Evolutionary conservation across 768 basidiomycete genomes (phyloP), one percentile per base, ranked within the genome.

Genomic region (Termitomyces sp.): DNA sequence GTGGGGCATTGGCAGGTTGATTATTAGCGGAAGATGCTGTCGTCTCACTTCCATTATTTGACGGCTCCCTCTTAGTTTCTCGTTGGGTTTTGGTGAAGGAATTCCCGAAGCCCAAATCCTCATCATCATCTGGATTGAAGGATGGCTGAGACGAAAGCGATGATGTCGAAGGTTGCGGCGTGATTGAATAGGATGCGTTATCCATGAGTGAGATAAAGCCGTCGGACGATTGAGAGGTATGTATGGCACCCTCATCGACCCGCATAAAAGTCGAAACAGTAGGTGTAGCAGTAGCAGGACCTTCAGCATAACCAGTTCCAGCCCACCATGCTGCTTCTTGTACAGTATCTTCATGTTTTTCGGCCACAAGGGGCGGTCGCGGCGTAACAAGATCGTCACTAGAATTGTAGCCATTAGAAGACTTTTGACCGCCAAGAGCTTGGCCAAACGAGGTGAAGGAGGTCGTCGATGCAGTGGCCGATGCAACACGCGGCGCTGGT

Each of bases 21-120:
- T 53, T 27, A 33, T 31, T 38, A 3, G 42, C 32, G n/a, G 58
- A 41, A 12, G 49, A 27, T 36, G 69, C 33, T 31, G 64, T 60
- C 27, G 64, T 60, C 27, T 69, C 68, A 9, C 63, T 63, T 10
- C 57, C 58, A 35, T 62, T 60, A 36, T 68, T 67, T 38, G 72
- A 51, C 2, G 61, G 33, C 68, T 65, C 43, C 71, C 76, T 44
- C 64, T 51, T 50, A 7, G 64, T 64, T 71, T 79, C 18, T 59
- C 56, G 41, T 15, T 44, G 49, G 2, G n/a, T 3, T 33, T 49
- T 67, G 44, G 79, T 77, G 13, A 71, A 75, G 13, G 71, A 75
- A 64, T 98, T 99, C 2, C 94, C 93, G 57, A 98, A 79, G 1
- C 97, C 97, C 48, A 99, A 79, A 64, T 97, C 94, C 12, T 88